phyloP scores from a whole-genome alignment of 2,329 filamentous ascomycete genomes.

The Stachybotrys echinatus region DNA sequence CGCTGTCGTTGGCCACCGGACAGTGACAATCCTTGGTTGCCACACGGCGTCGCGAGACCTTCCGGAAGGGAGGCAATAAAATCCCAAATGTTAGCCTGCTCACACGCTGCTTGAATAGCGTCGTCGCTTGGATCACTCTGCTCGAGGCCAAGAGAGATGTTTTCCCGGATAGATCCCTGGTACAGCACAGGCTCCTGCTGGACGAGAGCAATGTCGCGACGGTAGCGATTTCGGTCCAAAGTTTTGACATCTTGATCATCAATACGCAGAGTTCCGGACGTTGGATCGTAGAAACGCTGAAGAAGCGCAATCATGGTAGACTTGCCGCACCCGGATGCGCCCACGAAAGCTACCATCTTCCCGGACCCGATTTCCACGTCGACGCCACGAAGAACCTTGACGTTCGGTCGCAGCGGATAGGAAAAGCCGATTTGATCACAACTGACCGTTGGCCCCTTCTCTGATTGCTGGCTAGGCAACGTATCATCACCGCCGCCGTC shows the following conservation, averaged over 20 bases:
- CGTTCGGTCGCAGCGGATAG: constrained; percentile 41
- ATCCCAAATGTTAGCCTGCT: constrained; percentile 49
- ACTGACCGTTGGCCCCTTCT: constrained; percentile 31
- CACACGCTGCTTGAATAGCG: constrained; percentile 43
- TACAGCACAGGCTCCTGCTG: constrained; percentile 36
- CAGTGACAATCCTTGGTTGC: constrained; percentile 62
- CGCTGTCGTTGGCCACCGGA: constrained; percentile 71
- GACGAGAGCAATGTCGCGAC: constrained; percentile 30
- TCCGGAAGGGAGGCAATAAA: constrained; percentile 52
- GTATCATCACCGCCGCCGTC: constrained; percentile 7
- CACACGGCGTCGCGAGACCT: constrained; percentile 58
- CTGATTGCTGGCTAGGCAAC: neutral
- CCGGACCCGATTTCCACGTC: constrained; percentile 36
- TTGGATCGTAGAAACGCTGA: constrained; percentile 37
- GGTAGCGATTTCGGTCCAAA: constrained; percentile 22
- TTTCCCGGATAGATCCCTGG: constrained; percentile 49
- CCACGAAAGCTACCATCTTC: constrained; percentile 49
- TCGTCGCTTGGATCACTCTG: constrained; percentile 23
- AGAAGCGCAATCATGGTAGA: constrained; percentile 52
- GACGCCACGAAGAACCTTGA: constrained; percentile 31
- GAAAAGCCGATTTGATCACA: constrained; percentile 51
- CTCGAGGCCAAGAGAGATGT: constrained; percentile 45
- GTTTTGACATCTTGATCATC: constrained; percentile 23
- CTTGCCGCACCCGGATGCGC: constrained; percentile 54
- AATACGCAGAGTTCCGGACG: constrained; percentile 19